Percentiles rank a stretch among this genome's conserved stretches.
These are phyloP conservation scores for Lachnellula suecica DNA, from an alignment of 2,329 filamentous ascomycete species.

Conservation along the genomic window DNA sequence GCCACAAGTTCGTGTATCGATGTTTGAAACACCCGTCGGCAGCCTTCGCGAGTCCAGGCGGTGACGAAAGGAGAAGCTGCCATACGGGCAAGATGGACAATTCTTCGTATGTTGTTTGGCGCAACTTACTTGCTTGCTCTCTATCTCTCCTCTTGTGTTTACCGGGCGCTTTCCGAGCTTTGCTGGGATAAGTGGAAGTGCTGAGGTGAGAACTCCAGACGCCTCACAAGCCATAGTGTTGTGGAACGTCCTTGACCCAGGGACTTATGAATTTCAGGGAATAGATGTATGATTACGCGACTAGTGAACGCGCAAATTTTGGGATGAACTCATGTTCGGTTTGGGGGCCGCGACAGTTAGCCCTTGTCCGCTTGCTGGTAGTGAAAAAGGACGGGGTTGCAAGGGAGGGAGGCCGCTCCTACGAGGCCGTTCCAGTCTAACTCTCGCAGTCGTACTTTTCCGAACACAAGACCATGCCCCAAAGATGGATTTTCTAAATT, in stretches of 20 bases:
- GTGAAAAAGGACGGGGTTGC: not conserved
- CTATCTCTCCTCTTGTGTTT: not conserved
- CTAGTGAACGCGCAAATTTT: not conserved
- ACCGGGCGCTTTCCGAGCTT: not conserved
- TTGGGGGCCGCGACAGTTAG: not conserved
- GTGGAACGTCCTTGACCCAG: too few species aligned
- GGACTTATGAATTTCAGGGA: too few species aligned
- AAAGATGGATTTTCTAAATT: not conserved
- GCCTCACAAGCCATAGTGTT: not conserved
- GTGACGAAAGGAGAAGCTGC: too few species aligned
- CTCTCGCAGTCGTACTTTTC: not conserved
- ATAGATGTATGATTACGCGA: not conserved
- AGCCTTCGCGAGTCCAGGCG: too few species aligned
- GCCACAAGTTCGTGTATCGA: too few species aligned
- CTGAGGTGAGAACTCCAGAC: not conserved
- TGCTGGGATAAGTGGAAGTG: not conserved
- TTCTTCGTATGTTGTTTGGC: too few species aligned
- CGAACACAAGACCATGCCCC: not conserved
- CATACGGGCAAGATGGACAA: too few species aligned
- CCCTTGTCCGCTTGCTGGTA: not conserved
- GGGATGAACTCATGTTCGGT: not conserved
- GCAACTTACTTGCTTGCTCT: not conserved
- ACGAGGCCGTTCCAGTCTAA: not conserved
- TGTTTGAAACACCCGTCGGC: too few species aligned
- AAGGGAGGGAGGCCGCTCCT: not conserved